These are phyloP conservation scores for Microglena sp. DNA, from an alignment of 139 green algal species.

Conservation along the genomic window DNA sequence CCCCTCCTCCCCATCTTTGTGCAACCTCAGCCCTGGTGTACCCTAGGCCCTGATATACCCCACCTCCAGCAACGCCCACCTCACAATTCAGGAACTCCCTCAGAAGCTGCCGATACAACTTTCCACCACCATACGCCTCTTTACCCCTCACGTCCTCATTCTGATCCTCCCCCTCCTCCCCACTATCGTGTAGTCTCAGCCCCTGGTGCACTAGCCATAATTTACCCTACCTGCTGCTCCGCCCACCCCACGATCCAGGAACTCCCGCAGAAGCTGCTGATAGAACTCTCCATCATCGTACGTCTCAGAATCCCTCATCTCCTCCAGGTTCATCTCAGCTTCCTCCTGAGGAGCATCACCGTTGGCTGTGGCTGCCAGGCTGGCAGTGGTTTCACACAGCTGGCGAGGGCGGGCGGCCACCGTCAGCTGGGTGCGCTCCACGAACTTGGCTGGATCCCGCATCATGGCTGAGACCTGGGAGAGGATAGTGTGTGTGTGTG, in stretches of 20 bases:
- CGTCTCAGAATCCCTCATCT: constrained; percentile 59
- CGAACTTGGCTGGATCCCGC: constrained; percentile 25
- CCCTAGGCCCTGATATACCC: no score
- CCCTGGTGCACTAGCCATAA: not conserved
- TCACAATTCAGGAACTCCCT: no score
- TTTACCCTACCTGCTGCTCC: no score
- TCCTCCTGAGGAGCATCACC: no score
- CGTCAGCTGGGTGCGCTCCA: constrained; percentile 41
- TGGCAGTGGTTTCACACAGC: constrained; percentile 25
- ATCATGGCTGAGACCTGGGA: constrained; percentile 17
- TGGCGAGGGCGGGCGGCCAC: constrained; percentile 17
- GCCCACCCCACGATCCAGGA: constrained; percentile 49
- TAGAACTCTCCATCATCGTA: constrained; percentile 93
- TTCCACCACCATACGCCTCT: no score
- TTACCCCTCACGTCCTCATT: no score
- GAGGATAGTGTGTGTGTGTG: not conserved
- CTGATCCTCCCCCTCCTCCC: no score
- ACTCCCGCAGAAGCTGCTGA: constrained; percentile 81
- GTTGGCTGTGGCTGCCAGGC: no score
- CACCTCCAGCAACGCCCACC: no score
- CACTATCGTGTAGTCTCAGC: not conserved
- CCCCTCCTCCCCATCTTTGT: not conserved
- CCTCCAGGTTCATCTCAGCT: no score
- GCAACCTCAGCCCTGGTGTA: not conserved
- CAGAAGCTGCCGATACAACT: no score